These are phyloP conservation scores for Verticillium dahliae DNA, from an alignment of 2,329 filamentous ascomycete species.

Conservation along the genomic window DNA sequence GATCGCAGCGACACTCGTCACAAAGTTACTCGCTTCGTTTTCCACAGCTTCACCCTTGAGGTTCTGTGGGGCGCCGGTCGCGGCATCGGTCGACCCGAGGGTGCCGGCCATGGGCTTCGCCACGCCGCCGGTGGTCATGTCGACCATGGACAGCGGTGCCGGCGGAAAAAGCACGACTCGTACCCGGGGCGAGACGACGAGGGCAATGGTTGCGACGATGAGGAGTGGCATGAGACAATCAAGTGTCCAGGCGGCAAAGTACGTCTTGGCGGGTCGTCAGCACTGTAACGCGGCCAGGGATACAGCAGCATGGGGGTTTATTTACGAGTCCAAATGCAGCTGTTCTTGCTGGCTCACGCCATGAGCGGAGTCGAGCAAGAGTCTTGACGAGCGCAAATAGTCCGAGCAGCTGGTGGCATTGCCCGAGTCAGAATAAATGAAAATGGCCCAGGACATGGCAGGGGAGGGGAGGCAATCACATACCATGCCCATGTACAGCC, in stretches of 20 bases:
- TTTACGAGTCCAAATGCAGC: slow-evolving; percentile 43
- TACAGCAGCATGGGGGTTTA: neutral
- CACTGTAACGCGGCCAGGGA: slow-evolving; percentile 28
- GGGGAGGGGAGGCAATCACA: neutral
- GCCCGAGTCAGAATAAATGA: neutral
- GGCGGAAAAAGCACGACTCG: slow-evolving; percentile 43
- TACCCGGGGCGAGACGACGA: slow-evolving; percentile 36
- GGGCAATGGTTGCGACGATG: slow-evolving; percentile 34
- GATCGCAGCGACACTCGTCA: slow-evolving; percentile 47
- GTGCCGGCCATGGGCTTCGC: slow-evolving; percentile 56
- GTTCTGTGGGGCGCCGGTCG: slow-evolving; percentile 57
- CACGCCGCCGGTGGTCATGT: slow-evolving; percentile 48
- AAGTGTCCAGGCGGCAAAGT: slow-evolving; percentile 14
- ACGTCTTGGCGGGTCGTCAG: neutral
- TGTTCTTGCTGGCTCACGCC: slow-evolving; percentile 53
- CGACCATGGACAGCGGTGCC: slow-evolving; percentile 53
- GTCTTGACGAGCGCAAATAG: slow-evolving; percentile 50
- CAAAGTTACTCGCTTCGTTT: slow-evolving; percentile 37
- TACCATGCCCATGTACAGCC: slow-evolving; percentile 54
- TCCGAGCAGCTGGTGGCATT: slow-evolving; percentile 33
- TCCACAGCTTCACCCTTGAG: slow-evolving; percentile 39
- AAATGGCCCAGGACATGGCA: neutral
- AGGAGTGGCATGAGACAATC: slow-evolving; percentile 32
- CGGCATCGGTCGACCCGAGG: slow-evolving; percentile 52
- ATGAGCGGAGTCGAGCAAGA: slow-evolving; percentile 52